phyloP scores from a whole-genome alignment of 345 rosid species.

The Acer campestre region DNA sequence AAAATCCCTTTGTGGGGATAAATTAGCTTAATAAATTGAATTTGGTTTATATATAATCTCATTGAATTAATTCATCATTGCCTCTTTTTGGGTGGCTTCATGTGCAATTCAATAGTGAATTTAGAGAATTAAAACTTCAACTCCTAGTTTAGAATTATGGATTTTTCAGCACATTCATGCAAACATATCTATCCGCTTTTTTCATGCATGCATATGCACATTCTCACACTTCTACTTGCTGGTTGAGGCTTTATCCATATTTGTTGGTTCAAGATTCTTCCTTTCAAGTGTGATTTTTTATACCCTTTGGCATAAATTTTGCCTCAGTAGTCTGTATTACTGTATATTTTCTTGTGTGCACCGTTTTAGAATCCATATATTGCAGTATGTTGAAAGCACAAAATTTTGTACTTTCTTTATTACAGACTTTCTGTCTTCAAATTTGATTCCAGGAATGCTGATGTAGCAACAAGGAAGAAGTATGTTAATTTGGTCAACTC shows the following conservation, averaged over 20 bases:
- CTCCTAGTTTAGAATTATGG: background rate
- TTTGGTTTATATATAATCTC: background rate
- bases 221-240: background rate
- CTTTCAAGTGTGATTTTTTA: background rate
- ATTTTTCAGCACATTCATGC: background rate
- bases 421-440: background rate
- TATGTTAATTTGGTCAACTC: constrained; percentile 78
- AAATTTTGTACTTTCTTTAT: background rate
- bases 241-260: background rate
- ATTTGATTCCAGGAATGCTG: constrained; percentile 64
- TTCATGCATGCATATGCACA: background rate
- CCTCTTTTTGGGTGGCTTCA: background rate
- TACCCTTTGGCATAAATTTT: background rate
- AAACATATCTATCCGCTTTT: background rate
- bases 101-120: background rate
- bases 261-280: background rate
- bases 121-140: background rate
- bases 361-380: background rate
- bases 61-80: background rate
- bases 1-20: background rate
- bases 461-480: constrained; percentile 57
- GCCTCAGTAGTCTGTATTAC: background rate
- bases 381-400: background rate
- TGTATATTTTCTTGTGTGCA: background rate
- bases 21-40: background rate